A percentile compares a stretch with the other conserved stretches of the same genome.
Conservation (phyloP, 176 grass and related monocot species). For the Metroxylon sagu region DNA sequence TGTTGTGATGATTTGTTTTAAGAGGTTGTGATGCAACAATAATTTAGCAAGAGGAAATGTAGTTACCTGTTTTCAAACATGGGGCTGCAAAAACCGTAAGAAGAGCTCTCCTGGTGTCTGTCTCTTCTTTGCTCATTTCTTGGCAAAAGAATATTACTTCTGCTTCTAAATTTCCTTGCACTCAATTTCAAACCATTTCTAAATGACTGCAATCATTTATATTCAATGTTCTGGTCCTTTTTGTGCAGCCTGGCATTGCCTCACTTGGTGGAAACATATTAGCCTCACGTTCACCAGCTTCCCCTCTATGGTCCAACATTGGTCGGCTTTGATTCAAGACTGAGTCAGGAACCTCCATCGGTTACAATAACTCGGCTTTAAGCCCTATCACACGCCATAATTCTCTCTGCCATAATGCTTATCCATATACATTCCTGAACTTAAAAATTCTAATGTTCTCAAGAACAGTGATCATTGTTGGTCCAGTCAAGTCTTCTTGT, state of each 20-base stretch:
- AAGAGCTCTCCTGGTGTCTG: slow-evolving; percentile 53
- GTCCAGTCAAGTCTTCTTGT: slow-evolving; percentile 42
- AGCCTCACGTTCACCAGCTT: slow-evolving; percentile 76
- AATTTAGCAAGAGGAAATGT: slow-evolving; percentile 80
- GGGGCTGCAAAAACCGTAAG: slow-evolving; percentile 59
- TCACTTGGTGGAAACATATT: slow-evolving; percentile 96
- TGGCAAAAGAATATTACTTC: slow-evolving; percentile 73
- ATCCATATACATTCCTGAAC: slow-evolving; percentile 61
- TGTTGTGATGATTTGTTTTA: slow-evolving; percentile 36
- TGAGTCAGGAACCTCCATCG: slow-evolving; percentile 90
- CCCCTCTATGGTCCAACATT: slow-evolving; percentile 34
- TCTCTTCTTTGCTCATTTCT: slow-evolving; percentile 67
- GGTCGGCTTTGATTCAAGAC: slow-evolving; percentile 65
- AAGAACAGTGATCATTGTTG: slow-evolving; percentile 82
- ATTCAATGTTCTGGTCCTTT: no score
- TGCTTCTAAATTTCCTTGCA: slow-evolving; percentile 63
- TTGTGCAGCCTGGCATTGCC: slow-evolving; percentile 65
- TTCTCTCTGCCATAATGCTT: slow-evolving; percentile 38
- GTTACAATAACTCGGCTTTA: slow-evolving; percentile 68
- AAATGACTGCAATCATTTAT: no score
- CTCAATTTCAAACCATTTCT: slow-evolving; percentile 15
- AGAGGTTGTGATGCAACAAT: slow-evolving; percentile 84
- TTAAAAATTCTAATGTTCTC: slow-evolving; percentile 51
- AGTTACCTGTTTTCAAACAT: slow-evolving; percentile 89
- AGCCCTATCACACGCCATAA: slow-evolving; percentile 43